Conservation (phyloP, 495 filamentous ascomycete genomes). For the Monascus purpureus region DNA sequence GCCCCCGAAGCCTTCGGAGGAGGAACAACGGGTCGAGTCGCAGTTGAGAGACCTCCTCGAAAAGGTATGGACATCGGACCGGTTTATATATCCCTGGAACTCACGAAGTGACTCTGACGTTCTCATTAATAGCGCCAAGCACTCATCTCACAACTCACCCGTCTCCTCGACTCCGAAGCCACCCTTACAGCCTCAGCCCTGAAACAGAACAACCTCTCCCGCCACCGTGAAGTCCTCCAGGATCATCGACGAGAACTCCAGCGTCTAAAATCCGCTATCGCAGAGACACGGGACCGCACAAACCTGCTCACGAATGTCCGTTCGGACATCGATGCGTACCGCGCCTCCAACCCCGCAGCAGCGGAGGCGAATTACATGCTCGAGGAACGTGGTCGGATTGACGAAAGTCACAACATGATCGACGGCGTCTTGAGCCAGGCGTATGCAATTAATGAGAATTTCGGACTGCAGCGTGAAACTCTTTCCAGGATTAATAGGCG, state of each 20-base stretch:
- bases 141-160: slow-evolving; percentile 67
- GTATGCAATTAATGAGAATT: slow-evolving; percentile 90
- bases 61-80: slow-evolving; percentile 35
- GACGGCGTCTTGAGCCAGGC: slow-evolving; percentile 91
- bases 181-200: slow-evolving; percentile 75
- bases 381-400: slow-evolving; percentile 70
- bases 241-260: slow-evolving; percentile 76
- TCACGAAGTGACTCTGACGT: too few species aligned
- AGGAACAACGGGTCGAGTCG: slow-evolving; percentile 65
- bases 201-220: slow-evolving; percentile 86
- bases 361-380: slow-evolving; percentile 96
- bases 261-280: slow-evolving; percentile 53
- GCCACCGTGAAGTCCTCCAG: slow-evolving; percentile 76
- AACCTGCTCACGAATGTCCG: slow-evolving; percentile 88
- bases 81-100: neutral
- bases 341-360: slow-evolving; percentile 59
- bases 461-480: slow-evolving; percentile 73
- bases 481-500: slow-evolving; percentile 74
- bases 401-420: slow-evolving; percentile 73
- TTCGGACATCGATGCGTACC: slow-evolving; percentile 83
- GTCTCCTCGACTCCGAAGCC: slow-evolving; percentile 90
- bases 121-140: slow-evolving; percentile 55
- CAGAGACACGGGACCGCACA: slow-evolving; percentile 64
- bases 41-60: slow-evolving; percentile 78
- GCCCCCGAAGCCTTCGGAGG: slow-evolving; percentile 68